Evolutionary conservation across 1,139 yeast genomes (phyloP), one percentile per base, ranked within the genome.

Genomic region (Candida sp.): DNA sequence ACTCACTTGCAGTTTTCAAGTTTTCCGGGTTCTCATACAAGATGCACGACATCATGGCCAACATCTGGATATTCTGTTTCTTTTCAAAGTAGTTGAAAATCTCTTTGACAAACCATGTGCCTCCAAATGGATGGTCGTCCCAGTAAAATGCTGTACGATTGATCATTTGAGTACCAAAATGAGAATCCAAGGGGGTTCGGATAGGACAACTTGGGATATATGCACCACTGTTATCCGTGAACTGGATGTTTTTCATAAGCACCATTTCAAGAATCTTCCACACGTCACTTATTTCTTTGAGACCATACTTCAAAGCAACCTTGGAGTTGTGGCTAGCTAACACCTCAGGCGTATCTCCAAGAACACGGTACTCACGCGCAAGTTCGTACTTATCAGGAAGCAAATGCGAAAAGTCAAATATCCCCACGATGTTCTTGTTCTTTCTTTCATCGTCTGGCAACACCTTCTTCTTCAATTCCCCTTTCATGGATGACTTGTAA

Each of bases 51-150:
- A 92, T 70, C 90, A 90, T 88, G 1, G 97, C 97, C 23, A 94
- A 73, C 97, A 93, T 91, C 65, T 93, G 98, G 25, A 90, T 72
- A 61, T 93, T 88, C 3, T 86, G 85, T 46, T 75, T 66, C 40
- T 62, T 68, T 60, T 88, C 96, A 62, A 87, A 92, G 59, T 87
- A 86, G 1, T 70, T 65, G 63, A 93, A 76, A 45, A 92, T 72
- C 56, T 85, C 84, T 37, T 77, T 77, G 0, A 91, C 75, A n/a
- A 91, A 70, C 88, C 94, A 86, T 4, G 78, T 63, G n/a, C 85
- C 81, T 0, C 97, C 97, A 65, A 88, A 81, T 0, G 96, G 94
- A 65, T 90, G 96, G 4, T 81, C 70, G 0, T 93, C 94, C 97
- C 98, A 92, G 56, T 77, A 81, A 54, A 83, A 82, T 25, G 75